Percentiles rank a stretch among this genome's conserved stretches.
phyloP scores from a whole-genome alignment of 805 yeast species.

The Candida nanaspora region DNA sequence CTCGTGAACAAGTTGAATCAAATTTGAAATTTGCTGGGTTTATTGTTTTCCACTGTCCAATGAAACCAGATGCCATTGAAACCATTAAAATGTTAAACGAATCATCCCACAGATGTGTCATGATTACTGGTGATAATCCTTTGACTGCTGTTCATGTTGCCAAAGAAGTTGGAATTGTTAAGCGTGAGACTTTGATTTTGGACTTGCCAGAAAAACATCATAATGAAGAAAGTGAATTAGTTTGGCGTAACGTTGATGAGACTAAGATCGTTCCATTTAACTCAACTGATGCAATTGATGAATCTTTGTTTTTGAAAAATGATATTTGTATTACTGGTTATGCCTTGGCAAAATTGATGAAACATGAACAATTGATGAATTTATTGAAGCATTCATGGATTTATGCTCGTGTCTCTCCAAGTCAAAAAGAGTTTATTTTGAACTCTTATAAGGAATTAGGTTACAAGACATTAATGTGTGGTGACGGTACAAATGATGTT shows the following conservation, averaged over 20 bases:
- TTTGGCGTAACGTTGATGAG: conserved; percentile 84
- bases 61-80: conserved; percentile 87
- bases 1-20: conserved; percentile 72
- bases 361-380: conserved; percentile 61
- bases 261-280: conserved; percentile 61
- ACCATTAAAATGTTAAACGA: conserved; percentile 89
- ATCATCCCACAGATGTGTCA: conserved; percentile 89
- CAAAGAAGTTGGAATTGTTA: conserved; percentile 81
- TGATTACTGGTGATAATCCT: conserved; percentile 99
- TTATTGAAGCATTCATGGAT: conserved; percentile 91
- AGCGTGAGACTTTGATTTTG: conserved; percentile 75
- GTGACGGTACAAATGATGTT: conserved; percentile 99
- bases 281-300: conserved; percentile 49
- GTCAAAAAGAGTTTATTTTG: conserved; percentile 88
- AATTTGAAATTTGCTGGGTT: conserved; percentile 81
- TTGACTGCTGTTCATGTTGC: conserved; percentile 98
- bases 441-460: conserved; percentile 80
- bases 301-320: conserved; percentile 49
- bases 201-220: conserved; percentile 77
- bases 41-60: conserved; percentile 94
- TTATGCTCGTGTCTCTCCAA: conserved; percentile 94
- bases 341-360: conserved; percentile 63
- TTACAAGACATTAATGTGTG: conserved; percentile 95
- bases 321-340: conserved; percentile 93
- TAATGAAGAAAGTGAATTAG: conserved; percentile 46